A percentile compares a stretch with the other conserved stretches of the same genome.
These are phyloP conservation scores for Vachellia collinsii DNA, from an alignment of 306 rosid genomes.

Conservation along the genomic window DNA sequence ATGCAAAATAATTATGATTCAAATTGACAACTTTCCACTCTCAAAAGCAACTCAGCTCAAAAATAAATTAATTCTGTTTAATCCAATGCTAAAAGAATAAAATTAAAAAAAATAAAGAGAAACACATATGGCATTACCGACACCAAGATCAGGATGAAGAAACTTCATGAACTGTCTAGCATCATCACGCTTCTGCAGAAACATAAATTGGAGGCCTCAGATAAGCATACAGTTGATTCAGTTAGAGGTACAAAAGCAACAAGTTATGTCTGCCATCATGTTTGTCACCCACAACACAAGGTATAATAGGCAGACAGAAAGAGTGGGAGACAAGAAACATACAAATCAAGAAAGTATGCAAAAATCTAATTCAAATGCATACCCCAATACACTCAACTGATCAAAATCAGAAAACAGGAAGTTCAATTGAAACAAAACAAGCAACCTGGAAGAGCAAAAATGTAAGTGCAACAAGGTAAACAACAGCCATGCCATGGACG, in stretches of 20 bases:
- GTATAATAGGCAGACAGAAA: not conserved
- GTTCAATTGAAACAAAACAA: constrained; percentile 21
- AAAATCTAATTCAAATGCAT: constrained; percentile 8
- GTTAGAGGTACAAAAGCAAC: constrained; percentile 18
- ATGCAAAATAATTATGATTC: constrained; percentile 35
- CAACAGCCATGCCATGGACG: constrained; percentile 98
- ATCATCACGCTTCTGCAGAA: constrained; percentile 83
- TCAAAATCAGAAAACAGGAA: constrained; percentile 2
- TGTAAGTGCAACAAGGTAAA: constrained; percentile 91
- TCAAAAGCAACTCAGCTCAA: constrained; percentile 14
- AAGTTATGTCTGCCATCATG: not conserved
- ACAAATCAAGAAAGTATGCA: constrained; percentile 22
- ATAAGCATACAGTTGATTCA: constrained; percentile 30
- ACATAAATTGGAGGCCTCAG: constrained; percentile 30
- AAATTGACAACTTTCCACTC: constrained; percentile 8
- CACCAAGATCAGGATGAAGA: constrained; percentile 97
- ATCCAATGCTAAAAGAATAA: constrained; percentile 25
- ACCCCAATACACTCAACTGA: not conserved
- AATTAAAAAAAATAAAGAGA: not conserved
- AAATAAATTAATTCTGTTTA: constrained; percentile 24
- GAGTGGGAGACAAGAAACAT: constrained; percentile 14
- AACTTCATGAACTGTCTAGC: constrained; percentile 98
- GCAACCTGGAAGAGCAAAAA: constrained; percentile 97
- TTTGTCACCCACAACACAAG: not conserved
- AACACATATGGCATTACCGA: constrained; percentile 64